Conservation (phyloP, 2,329 filamentous ascomycete genomes). For the Ceratocystis cacaofunesta region DNA sequence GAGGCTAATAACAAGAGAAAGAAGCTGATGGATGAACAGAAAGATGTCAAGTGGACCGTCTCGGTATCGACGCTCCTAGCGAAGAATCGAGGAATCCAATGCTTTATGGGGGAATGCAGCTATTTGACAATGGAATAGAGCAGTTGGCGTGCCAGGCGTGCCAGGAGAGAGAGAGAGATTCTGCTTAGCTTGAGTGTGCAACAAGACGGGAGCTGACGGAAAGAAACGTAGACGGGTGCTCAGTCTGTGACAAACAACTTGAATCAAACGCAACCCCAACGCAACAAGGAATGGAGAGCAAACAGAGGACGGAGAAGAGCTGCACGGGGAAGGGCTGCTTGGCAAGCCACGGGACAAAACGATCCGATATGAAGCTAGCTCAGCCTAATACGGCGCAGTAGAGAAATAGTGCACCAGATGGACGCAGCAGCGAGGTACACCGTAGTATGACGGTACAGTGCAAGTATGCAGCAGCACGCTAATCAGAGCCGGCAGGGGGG, state of each 20-base stretch:
- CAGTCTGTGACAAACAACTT: conserved; percentile 13
- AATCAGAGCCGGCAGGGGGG: not conserved
- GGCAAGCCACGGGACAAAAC: conserved; percentile 13
- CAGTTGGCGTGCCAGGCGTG: not conserved
- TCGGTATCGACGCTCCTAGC: not conserved
- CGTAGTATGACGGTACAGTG: not conserved
- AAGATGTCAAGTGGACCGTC: not conserved
- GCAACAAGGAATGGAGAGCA: not conserved
- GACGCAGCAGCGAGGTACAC: not conserved
- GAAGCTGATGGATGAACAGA: not conserved
- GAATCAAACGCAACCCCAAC: conserved; percentile 1
- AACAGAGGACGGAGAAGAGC: not conserved
- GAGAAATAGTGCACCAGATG: not conserved
- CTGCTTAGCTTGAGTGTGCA: not conserved
- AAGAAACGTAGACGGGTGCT: conserved; percentile 1
- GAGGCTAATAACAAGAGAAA: not conserved
- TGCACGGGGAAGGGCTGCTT: conserved; percentile 18
- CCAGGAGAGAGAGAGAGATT: not conserved
- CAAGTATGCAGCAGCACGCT: not conserved
- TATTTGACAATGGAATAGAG: not conserved
- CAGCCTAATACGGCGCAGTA: not conserved
- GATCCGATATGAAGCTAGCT: not conserved
- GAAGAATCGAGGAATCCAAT: not conserved
- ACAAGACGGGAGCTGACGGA: not conserved
- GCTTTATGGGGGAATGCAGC: not conserved